Conservation (phyloP, 1,139 yeast species). For the Saccharomyces pastorianus region DNA sequence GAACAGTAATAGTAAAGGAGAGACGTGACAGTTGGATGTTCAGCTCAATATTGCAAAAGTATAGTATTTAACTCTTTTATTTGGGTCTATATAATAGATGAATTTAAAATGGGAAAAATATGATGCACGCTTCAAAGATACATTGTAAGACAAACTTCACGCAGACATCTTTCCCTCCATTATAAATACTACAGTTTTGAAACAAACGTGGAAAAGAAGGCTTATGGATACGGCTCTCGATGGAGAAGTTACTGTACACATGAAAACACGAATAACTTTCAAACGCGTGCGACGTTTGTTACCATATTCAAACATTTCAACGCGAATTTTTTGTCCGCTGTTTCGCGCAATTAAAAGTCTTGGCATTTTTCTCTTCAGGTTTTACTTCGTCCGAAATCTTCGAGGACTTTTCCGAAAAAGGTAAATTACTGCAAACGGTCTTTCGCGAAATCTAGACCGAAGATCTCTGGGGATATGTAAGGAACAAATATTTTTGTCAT, state of each 20-base stretch:
- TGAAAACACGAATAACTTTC: background rate
- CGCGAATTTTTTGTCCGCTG: background rate
- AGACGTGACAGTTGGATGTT: background rate
- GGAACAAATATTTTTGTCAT: background rate
- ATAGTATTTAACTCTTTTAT: background rate
- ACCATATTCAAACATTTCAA: background rate
- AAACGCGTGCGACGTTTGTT: background rate
- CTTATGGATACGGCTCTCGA: background rate
- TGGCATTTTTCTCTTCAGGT: background rate
- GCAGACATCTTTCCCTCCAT: background rate
- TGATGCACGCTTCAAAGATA: background rate
- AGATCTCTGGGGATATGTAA: slow-evolving; percentile 1
- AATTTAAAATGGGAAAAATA: background rate
- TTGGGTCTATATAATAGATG: background rate
- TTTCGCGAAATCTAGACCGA: background rate
- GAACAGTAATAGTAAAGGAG: background rate
- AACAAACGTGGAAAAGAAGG: background rate
- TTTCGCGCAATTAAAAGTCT: background rate
- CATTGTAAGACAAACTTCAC: background rate
- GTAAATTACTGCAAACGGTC: background rate
- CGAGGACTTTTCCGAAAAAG: background rate
- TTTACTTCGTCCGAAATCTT: background rate
- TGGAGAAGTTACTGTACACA: background rate
- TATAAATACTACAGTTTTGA: background rate
- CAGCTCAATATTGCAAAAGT: background rate